A percentile compares a stretch with the other conserved stretches of the same genome.
phyloP scores from a whole-genome alignment of 306 rosid species.

The Inga leiocalycina region DNA sequence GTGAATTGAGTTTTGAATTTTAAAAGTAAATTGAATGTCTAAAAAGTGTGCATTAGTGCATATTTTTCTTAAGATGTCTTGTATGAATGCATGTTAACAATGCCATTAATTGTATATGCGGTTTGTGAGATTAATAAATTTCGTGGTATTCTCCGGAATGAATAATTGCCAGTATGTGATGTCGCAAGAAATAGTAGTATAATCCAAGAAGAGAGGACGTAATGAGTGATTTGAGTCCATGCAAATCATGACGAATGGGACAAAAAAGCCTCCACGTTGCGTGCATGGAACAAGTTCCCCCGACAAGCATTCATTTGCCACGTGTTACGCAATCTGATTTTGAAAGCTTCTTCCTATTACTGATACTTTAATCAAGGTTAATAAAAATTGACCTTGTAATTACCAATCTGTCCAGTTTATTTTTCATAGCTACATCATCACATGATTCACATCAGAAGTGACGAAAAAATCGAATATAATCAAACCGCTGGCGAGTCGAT shows the following conservation, averaged over 20 bases:
- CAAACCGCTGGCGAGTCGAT: background rate
- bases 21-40: background rate
- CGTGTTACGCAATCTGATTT: constrained; percentile 51
- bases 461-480: background rate
- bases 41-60: background rate
- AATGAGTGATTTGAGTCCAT: constrained; percentile 48
- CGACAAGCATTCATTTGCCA: constrained; percentile 55
- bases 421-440: background rate
- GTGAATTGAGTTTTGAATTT: background rate
- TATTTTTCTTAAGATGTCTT: background rate
- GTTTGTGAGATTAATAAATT: background rate
- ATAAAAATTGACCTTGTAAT: constrained; percentile 15
- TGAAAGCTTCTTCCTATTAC: constrained; percentile 30
- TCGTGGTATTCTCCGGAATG: background rate
- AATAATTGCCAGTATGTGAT: constrained; percentile 24
- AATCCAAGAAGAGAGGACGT: constrained; percentile 57
- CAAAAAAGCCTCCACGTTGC: constrained; percentile 46
- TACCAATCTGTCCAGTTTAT: constrained; percentile 10
- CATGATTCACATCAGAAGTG: background rate
- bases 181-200: constrained; percentile 16
- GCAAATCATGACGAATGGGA: constrained; percentile 58
- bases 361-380: background rate
- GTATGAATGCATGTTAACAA: background rate
- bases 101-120: background rate
- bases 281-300: constrained; percentile 72